A percentile compares a stretch with the other conserved stretches of the same genome.
These are phyloP conservation scores for Alternaria sp. DNA, from an alignment of 2,329 filamentous ascomycete species.

Conservation along the genomic window DNA sequence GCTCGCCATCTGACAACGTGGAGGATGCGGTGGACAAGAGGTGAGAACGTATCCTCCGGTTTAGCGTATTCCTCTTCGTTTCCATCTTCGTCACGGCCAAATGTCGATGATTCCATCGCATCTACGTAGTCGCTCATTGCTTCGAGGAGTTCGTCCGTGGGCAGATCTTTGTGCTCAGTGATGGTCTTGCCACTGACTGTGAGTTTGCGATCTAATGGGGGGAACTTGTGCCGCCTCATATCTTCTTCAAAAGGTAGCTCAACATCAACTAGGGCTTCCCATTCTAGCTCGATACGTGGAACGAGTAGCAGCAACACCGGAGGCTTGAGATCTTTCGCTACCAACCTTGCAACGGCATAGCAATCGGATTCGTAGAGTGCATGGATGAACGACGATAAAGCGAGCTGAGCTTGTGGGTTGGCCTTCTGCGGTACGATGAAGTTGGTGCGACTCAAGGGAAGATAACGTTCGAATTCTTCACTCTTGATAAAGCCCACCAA, in stretches of 20 bases:
- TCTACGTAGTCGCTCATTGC: conserved; percentile 95
- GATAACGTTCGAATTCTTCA: conserved; percentile 81
- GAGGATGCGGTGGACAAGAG: conserved; percentile 85
- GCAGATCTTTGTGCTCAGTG: conserved; percentile 83
- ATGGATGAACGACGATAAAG: conserved; percentile 87
- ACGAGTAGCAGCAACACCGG: conserved; percentile 80
- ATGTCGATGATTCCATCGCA: conserved; percentile 82
- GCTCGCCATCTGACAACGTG: conserved; percentile 85
- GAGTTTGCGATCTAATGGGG: conserved; percentile 84
- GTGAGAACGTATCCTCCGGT: conserved; percentile 84
- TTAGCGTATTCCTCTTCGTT: conserved; percentile 72
- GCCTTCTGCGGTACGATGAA: conserved; percentile 78
- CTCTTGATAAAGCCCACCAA: conserved; percentile 86
- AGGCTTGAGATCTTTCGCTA: conserved; percentile 81
- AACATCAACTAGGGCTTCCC: conserved; percentile 88
- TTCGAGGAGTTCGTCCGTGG: conserved; percentile 73
- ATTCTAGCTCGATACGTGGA: conserved; percentile 78
- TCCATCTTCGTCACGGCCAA: conserved; percentile 75
- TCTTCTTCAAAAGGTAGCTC: conserved; percentile 95
- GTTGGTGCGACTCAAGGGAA: conserved; percentile 82
- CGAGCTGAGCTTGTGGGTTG: conserved; percentile 83
- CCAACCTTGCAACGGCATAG: conserved; percentile 85
- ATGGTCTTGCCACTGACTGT: conserved; percentile 85
- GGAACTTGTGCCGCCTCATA: conserved; percentile 87
- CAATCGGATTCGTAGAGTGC: conserved; percentile 84